Evolutionary conservation across 2,329 filamentous ascomycete genomes (phyloP).

Genomic region (Penicillium aurantiogriseum): DNA sequence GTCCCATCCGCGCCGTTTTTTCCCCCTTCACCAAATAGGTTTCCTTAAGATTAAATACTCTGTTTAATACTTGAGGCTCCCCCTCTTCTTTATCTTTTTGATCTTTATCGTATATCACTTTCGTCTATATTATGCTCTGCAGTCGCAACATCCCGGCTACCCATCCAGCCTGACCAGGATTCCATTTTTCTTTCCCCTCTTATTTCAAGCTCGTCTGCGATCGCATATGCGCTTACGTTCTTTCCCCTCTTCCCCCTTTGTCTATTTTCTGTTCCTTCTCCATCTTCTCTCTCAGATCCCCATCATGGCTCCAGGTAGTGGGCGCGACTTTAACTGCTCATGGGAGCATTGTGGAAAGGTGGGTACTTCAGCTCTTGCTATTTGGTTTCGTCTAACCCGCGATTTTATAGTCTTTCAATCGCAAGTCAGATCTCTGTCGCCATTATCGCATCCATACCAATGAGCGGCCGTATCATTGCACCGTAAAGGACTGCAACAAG

Average conservation of each 20-base stretch:
- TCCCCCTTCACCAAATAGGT: neutral
- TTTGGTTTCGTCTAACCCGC: neutral
- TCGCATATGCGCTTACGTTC: slow-evolving; percentile 14
- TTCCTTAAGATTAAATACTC: neutral
- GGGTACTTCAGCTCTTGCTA: slow-evolving; percentile 9
- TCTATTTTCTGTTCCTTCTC: neutral
- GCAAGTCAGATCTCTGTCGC: slow-evolving; percentile 49
- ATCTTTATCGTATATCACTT: slow-evolving; percentile 7
- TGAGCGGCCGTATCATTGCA: slow-evolving; percentile 49
- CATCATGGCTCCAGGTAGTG: slow-evolving; percentile 41
- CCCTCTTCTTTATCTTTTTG: slow-evolving; percentile 6
- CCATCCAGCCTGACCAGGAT: slow-evolving; percentile 23
- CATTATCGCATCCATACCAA: slow-evolving; percentile 51
- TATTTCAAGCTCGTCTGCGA: slow-evolving; percentile 7
- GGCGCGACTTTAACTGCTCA: slow-evolving; percentile 46
- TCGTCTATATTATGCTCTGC: slow-evolving; percentile 19
- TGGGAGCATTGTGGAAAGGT: slow-evolving; percentile 48
- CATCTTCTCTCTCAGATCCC: neutral
- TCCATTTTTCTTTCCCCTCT: slow-evolving; percentile 3
- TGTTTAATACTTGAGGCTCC: slow-evolving; percentile 12
- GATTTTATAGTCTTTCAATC: slow-evolving; percentile 45
- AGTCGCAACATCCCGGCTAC: slow-evolving; percentile 17
- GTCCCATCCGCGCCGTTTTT: slow-evolving; percentile 25
- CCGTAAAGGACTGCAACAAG: slow-evolving; percentile 46
- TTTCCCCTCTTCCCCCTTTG: slow-evolving; percentile 4